Conservation (phyloP, 768 basidiomycete genomes). For the Amanita brunnescens region DNA sequence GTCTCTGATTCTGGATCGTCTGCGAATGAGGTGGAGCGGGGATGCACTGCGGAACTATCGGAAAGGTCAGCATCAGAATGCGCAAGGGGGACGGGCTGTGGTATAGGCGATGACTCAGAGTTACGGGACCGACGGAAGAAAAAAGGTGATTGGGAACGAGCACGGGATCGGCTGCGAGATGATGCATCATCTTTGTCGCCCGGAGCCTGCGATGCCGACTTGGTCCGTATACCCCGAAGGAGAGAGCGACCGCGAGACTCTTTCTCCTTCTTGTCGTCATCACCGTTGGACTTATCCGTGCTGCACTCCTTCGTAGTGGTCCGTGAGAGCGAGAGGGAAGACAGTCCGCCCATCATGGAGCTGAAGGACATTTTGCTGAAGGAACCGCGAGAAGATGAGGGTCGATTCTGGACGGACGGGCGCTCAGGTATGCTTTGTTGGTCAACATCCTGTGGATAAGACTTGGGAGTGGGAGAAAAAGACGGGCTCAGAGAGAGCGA, state of each 20-base stretch:
- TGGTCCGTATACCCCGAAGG: conserved; percentile 30
- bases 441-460: conserved; percentile 31
- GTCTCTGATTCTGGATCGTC: conserved; percentile 47
- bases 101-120: conserved; percentile 47
- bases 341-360: conserved; percentile 64
- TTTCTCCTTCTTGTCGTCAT: conserved; percentile 28
- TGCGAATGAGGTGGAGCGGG: conserved; percentile 52
- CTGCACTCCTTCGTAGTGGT: conserved; percentile 34
- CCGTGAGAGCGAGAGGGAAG: conserved; percentile 54
- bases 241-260: conserved; percentile 47
- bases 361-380: conserved; percentile 55
- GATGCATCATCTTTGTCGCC: conserved; percentile 24
- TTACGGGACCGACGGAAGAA: conserved; percentile 57
- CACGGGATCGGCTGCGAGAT: conserved; percentile 47
- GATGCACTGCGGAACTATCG: conserved; percentile 46
- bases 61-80: conserved; percentile 55
- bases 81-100: conserved; percentile 48
- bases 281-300: conserved; percentile 11
- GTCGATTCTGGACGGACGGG: conserved; percentile 25
- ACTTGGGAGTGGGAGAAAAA: conserved; percentile 19
- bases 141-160: conserved; percentile 79
- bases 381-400: conserved; percentile 32
- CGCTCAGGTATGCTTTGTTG: conserved; percentile 44
- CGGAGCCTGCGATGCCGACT: conserved; percentile 42
- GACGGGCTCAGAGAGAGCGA: conserved; percentile 23